Percentiles rank a stretch among this genome's conserved stretches.
Evolutionary conservation across 306 rosid genomes (phyloP).

Genomic region (Calophaca sinica): DNA sequence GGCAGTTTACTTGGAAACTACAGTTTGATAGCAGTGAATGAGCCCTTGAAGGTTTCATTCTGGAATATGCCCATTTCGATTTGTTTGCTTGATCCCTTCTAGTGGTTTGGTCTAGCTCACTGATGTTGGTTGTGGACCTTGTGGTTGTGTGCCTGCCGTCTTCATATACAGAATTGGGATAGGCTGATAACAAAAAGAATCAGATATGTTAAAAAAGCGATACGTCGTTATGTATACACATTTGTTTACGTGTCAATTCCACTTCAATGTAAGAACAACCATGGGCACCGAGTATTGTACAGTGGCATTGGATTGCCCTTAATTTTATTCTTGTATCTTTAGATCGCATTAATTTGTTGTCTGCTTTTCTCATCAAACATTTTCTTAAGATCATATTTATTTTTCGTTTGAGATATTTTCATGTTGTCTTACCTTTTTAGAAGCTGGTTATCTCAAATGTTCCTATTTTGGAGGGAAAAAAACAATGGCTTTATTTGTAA

Average conservation of each 20-base stretch:
- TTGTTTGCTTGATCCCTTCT: constrained; percentile 35
- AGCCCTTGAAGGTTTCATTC: constrained; percentile 20
- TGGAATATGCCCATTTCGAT: constrained; percentile 17
- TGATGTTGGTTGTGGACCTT: not conserved
- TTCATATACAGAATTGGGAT: constrained; percentile 24
- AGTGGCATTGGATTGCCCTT: constrained; percentile 42
- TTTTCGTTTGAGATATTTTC: no score
- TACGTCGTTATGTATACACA: constrained; percentile 8
- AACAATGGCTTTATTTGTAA: no score
- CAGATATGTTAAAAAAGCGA: constrained; percentile 9
- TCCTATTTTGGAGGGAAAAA: no score
- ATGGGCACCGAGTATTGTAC: constrained; percentile 41
- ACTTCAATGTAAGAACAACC: constrained; percentile 19
- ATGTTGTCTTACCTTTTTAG: no score
- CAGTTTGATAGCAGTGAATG: constrained; percentile 15
- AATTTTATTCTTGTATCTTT: not conserved
- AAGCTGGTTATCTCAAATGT: no score
- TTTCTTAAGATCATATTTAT: not conserved
- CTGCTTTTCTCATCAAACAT: not conserved
- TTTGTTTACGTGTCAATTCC: constrained; percentile 9
- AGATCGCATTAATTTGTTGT: constrained; percentile 12
- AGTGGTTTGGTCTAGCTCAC: constrained; percentile 29
- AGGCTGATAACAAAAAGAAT: constrained; percentile 36
- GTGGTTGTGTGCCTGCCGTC: constrained; percentile 37
- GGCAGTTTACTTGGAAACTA: not conserved